Conservation (phyloP, 2,329 filamentous ascomycete genomes). For the Botryotinia globosa region DNA sequence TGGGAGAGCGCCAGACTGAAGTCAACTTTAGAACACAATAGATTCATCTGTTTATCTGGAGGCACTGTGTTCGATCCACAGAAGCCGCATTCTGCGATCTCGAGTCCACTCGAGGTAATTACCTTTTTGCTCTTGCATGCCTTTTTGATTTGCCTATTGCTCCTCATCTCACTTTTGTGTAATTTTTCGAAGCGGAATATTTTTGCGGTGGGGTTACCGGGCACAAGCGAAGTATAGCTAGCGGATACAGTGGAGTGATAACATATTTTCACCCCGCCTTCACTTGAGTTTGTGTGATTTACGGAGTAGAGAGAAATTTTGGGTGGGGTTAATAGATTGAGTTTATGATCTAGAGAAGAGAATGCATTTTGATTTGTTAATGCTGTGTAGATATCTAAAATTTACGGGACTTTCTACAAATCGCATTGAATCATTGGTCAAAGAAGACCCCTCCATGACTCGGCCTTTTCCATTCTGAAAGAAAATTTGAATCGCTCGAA, state of each 20-base stretch:
- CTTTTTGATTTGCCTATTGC: too few species aligned
- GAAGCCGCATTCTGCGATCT: conserved; percentile 20
- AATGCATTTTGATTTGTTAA: neutral
- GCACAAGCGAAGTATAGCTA: conserved; percentile 3
- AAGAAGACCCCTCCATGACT: neutral
- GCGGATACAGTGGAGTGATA: neutral
- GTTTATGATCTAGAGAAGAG: neutral
- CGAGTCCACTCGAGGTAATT: neutral
- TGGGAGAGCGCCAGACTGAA: conserved; percentile 22
- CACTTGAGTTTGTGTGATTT: neutral
- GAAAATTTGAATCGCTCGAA: neutral
- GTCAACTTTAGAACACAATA: conserved; percentile 1
- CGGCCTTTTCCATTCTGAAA: neutral
- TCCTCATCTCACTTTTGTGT: neutral
- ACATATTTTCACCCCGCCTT: neutral
- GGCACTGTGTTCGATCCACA: conserved; percentile 21
- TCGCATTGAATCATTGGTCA: neutral
- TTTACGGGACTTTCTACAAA: neutral
- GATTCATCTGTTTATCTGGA: conserved; percentile 19
- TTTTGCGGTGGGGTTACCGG: neutral
- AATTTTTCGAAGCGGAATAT: neutral
- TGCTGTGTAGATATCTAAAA: neutral
- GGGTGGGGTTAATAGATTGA: neutral
- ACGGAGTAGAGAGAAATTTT: too few species aligned
- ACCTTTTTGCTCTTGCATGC: neutral